These are phyloP conservation scores for Kwoniella dejecticola DNA, from an alignment of 768 basidiomycete genomes.

Conservation along the genomic window DNA sequence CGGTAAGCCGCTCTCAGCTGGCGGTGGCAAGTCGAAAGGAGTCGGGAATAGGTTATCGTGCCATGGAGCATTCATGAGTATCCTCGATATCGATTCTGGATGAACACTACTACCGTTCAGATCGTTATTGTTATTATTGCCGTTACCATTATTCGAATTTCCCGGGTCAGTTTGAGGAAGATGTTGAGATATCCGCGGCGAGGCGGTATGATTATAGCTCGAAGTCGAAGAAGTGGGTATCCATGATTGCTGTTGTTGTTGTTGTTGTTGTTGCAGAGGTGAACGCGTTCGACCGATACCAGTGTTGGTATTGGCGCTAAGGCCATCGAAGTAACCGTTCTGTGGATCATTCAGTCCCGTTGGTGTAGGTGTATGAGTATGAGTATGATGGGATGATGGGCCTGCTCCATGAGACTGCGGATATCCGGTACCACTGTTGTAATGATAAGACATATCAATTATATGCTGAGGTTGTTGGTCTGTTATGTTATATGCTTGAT, in stretches of 20 bases:
- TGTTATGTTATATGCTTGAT: not conserved
- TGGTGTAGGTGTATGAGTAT: not conserved
- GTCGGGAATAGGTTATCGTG: not conserved
- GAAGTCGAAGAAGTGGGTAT: not conserved
- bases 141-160: not conserved
- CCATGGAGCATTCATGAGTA: not conserved
- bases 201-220: not conserved
- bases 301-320: not conserved
- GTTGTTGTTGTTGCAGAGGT: not conserved
- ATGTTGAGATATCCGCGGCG: not conserved
- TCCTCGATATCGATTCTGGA: conserved; percentile 1
- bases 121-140: not conserved
- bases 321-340: not conserved
- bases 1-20: conserved; percentile 8
- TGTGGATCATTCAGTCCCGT: not conserved
- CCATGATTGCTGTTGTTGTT: not conserved
- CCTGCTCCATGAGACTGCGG: not conserved
- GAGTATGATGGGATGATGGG: not conserved
- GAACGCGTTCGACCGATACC: not conserved
- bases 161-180: not conserved
- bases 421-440: not conserved
- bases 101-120: not conserved
- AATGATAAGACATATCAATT: not conserved
- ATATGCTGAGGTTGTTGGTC: too few relatives aligned
- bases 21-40: conserved; percentile 7